Base-by-base conservation (phyloP, 163 green algal genomes). In the Coccomyxa subellipsoidea region DNA sequence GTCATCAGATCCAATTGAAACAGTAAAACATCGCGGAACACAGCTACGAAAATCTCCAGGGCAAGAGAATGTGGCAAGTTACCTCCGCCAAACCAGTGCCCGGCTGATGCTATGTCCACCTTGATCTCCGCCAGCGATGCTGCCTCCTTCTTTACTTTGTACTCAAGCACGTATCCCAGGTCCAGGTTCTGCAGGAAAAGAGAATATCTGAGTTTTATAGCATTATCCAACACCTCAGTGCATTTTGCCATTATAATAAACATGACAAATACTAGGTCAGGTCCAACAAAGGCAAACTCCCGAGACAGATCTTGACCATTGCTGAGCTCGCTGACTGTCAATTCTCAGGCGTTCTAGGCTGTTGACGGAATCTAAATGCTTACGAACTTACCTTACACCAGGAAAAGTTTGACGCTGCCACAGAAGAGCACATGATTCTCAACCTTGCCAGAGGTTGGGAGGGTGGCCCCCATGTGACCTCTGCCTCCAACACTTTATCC, bases 61-160 rank as follows among this genome's bases (percentile, higher is more conserved):
- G 66, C 27, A 34, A 1, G 8, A 73, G 18, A 23, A 34, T 27
- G 66, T 32, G 27, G 66, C 66, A 73, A 34, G 21, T 18, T 23
- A 4, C 79, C 87, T 25, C 91, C 91, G 37, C 91, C 91, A 81
- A 92, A 94, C 90, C 90, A 93, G 38, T 88, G 39, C 15, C 91
- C 91, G 10, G 82, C 54, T 2, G 82, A 47, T n/a, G 80, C 79
- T 78, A 94, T 70, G 59, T 94, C 85, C 0, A 93, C 29, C 12
- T 37, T 40, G 40, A 93, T 70, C 79, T 94, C 91, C 32, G 91
- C 90, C 89, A 90, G 91, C 0, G 80, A 70, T 29, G 77, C 27
- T 15, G 7, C 27, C 25, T 77, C 38, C n/a, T 76, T 40, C 54
- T 69, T 40, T 32, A 92, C 85, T 38, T 40, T 82, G 36, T 81